Base-by-base conservation (phyloP, 441 rosid genomes). In the Erodium trifolium region DNA sequence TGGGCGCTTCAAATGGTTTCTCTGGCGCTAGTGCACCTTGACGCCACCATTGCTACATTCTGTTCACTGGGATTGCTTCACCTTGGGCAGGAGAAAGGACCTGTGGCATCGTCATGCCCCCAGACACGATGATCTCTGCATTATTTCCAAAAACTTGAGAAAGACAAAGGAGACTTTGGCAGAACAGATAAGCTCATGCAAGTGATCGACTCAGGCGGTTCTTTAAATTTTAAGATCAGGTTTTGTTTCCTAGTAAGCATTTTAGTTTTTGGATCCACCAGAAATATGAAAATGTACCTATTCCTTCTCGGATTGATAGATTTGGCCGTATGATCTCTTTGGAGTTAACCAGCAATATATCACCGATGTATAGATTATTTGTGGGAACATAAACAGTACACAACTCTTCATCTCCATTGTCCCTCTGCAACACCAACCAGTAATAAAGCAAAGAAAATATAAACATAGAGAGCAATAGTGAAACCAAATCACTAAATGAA, bases 21-120 rank as follows among this genome's bases (percentile, higher is more conserved):
- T 31, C 47, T 41, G 47, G 47, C 47, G 3, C 2, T 8, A 7
- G 47, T 11, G 47, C 47, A 11, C 34, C 47, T 41, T 7, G 47
- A 41, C 47, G 47, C 47, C 47, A 63, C 71, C 64, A 47, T 73
- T 73, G 82, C 14, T 70, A 71, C 65, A 85, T 75, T 82, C 87
- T 83, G 81, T 78, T 82, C 72, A 84, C 62, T 6, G 85, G 84
- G 69, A 83, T 82, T 73, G 72, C 81, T 65, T 84, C 86, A n/a
- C 67, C 77, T 70, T 68, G 85, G 2, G 67, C 67, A 17, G 87
- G 90, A 10, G 87, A 78, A 17, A 87, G 84, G 37, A 73, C 69
- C 73, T 87, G 86, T 0, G 93, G 93, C 93, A 87, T 87, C n/a
- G 90, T 79, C 93, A 87, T 84, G 0, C 93, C 90, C 43, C 86